Percentiles rank a stretch among this genome's conserved stretches.
Conservation (phyloP, 2,329 filamentous ascomycete species). For the Chalaropsis ovoidea region DNA sequence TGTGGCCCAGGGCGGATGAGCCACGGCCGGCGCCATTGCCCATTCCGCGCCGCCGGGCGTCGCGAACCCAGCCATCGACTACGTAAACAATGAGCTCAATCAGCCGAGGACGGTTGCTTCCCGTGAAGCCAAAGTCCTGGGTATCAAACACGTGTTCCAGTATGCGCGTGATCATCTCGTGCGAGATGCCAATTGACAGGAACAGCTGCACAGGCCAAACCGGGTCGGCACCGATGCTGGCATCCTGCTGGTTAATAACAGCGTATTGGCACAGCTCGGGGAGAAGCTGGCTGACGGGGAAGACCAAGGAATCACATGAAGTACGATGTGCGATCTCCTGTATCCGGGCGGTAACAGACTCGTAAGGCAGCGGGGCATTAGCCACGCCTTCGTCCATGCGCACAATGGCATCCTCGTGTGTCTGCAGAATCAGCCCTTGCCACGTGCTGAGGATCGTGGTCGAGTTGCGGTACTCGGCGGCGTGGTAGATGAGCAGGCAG, state of each 20-base stretch:
- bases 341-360: conserved; percentile 55
- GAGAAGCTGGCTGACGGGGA: conserved; percentile 51
- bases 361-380: conserved; percentile 51
- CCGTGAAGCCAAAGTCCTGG: conserved; percentile 50
- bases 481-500: conserved; percentile 82
- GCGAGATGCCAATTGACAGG: conserved; percentile 45
- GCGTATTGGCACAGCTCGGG: conserved; percentile 55
- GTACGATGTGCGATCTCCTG: conserved; percentile 56
- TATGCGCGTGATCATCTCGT: conserved; percentile 46
- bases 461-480: conserved; percentile 80
- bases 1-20: conserved; percentile 30
- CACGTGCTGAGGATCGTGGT: conserved; percentile 77
- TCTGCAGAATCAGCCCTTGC: conserved; percentile 66
- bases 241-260: conserved; percentile 48
- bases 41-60: conserved; percentile 38
- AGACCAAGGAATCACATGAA: conserved; percentile 55
- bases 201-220: conserved; percentile 50
- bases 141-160: conserved; percentile 49
- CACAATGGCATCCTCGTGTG: conserved; percentile 48
- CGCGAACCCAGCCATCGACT: conserved; percentile 42
- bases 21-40: conserved; percentile 32
- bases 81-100: conserved; percentile 46
- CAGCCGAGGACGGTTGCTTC: conserved; percentile 40
- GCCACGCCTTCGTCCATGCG: conserved; percentile 27
- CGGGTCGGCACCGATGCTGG: conserved; percentile 46